A percentile compares a stretch with the other conserved stretches of the same genome.
Evolutionary conservation across 2,329 filamentous ascomycete species (phyloP).

Genomic region (Fusarium brevicatenulatum): DNA sequence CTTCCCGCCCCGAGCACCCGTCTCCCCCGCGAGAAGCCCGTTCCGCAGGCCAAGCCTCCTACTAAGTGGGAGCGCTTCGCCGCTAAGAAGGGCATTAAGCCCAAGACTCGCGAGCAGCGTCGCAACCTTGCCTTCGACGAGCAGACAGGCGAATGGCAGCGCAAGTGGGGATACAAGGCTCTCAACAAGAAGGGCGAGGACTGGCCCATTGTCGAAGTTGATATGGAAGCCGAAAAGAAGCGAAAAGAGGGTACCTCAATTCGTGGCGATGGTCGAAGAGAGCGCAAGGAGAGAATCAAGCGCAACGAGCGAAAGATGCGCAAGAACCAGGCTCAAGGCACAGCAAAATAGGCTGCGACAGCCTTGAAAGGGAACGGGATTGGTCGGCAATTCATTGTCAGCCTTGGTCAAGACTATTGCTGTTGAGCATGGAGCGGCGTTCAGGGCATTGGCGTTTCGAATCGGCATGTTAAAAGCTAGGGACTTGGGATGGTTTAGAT

Average conservation of each 20-base stretch:
- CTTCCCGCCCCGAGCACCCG: conserved; percentile 76
- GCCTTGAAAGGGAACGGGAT: conserved; percentile 1
- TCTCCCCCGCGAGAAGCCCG: conserved; percentile 90
- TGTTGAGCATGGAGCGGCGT: conserved; percentile 44
- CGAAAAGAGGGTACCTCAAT: conserved; percentile 70
- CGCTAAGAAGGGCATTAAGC: conserved; percentile 94
- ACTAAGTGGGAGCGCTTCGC: conserved; percentile 98
- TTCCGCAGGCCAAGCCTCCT: conserved; percentile 81
- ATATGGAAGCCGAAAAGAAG: conserved; percentile 75
- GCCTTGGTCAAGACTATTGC: conserved; percentile 18
- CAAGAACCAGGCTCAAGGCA: conserved; percentile 66
- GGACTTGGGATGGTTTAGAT: conserved; percentile 28
- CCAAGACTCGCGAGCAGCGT: conserved; percentile 81
- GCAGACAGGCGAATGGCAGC: conserved; percentile 85
- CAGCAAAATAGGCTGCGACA: conserved; percentile 34
- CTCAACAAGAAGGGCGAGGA: conserved; percentile 87
- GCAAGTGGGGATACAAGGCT: conserved; percentile 94
- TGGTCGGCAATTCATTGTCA: conserved; percentile 9
- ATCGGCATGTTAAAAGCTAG: conserved; percentile 41
- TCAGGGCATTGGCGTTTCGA: conserved; percentile 45
- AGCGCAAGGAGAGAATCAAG: conserved; percentile 74
- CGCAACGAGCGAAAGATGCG: conserved; percentile 76
- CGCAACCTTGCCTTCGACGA: conserved; percentile 85
- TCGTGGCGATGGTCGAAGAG: conserved; percentile 70
- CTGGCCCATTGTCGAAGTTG: conserved; percentile 88